Percentiles rank a stretch among this genome's conserved stretches.
phyloP scores from a whole-genome alignment of 306 rosid genomes.

The Purshia tridentata region DNA sequence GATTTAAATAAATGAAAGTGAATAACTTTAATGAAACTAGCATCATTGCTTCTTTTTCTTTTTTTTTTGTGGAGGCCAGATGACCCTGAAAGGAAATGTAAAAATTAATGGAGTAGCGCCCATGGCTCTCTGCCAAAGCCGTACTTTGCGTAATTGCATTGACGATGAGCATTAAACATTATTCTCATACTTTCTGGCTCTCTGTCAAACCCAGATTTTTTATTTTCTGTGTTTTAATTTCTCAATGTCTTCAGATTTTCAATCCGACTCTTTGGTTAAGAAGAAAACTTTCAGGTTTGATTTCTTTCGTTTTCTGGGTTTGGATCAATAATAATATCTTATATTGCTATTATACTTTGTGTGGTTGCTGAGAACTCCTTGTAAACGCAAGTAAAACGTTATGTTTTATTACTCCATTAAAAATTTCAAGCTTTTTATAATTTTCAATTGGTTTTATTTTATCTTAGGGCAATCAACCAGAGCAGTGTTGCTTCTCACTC shows the following conservation, averaged over 20 bases:
- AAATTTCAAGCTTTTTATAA: background rate
- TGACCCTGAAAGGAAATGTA: background rate
- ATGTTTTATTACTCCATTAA: background rate
- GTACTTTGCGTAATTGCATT: background rate
- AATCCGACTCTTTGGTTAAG: conserved; percentile 1
- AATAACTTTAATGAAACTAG: too few relatives aligned
- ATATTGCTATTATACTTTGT: background rate
- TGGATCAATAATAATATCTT: background rate
- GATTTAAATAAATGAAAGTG: too few relatives aligned
- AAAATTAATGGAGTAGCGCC: background rate
- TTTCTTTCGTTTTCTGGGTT: conserved; percentile 2
- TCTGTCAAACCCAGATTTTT: conserved; percentile 24
- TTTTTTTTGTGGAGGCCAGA: background rate
- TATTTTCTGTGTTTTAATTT: conserved; percentile 15
- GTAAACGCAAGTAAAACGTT: background rate
- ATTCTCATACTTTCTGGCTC: background rate
- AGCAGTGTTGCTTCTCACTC: background rate
- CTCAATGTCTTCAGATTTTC: background rate
- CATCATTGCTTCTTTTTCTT: too few relatives aligned
- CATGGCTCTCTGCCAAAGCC: background rate
- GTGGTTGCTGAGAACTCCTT: background rate
- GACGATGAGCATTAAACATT: background rate
- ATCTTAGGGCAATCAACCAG: background rate
- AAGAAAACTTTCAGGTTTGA: conserved; percentile 43
- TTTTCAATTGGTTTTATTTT: background rate